These are phyloP conservation scores for Crithidia sp. DNA, from an alignment of 208 protist species.

Conservation along the genomic window DNA sequence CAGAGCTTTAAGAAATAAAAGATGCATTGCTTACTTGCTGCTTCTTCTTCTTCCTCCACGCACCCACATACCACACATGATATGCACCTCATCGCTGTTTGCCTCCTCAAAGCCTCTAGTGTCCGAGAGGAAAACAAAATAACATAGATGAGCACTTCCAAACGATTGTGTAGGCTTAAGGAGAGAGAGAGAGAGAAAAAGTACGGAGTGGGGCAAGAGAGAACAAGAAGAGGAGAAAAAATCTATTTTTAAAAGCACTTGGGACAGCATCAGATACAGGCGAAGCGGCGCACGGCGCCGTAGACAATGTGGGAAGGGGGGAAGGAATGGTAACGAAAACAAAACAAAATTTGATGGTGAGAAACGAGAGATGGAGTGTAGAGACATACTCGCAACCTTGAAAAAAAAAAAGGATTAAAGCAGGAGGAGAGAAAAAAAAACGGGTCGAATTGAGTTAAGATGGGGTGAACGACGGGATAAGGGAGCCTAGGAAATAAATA, in stretches of 20 bases:
- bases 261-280: background rate
- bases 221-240: background rate
- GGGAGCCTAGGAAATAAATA: background rate
- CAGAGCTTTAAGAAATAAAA: no score
- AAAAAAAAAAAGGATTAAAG: background rate
- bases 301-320: background rate
- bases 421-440: background rate
- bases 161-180: background rate
- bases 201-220: background rate
- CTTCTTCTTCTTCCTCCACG: no score
- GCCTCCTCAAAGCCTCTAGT: no score
- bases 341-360: background rate
- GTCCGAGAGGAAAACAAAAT: no score
- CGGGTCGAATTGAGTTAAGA: background rate
- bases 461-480: no score
- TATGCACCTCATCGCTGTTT: no score
- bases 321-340: background rate
- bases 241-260: background rate
- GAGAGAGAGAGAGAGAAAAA: conserved; percentile 1
- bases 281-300: background rate
- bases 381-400: background rate
- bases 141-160: background rate
- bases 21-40: no score
- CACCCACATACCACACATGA: no score
- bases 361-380: background rate